Conservation (phyloP, 805 yeast genomes). For the Brettanomyces nanus region DNA sequence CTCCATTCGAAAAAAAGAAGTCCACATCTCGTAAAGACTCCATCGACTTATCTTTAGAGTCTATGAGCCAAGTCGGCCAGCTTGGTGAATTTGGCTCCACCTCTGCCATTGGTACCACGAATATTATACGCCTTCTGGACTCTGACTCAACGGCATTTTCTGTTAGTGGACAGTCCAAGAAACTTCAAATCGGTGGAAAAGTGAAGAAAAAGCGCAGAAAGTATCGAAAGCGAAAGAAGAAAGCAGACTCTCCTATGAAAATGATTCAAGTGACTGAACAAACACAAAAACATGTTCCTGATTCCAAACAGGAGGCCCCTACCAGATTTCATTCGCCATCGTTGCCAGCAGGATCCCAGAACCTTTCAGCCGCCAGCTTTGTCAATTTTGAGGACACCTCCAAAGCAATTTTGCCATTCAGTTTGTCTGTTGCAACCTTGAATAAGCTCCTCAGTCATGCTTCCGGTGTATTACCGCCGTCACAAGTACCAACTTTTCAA, state of each 20-base stretch:
- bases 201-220: not conserved
- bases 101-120: no score
- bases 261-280: not conserved
- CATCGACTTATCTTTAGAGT: no score
- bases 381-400: not conserved
- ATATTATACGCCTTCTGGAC: no score
- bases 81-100: no score
- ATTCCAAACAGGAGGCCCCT: no score
- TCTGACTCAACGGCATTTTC: not conserved
- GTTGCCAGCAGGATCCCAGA: no score
- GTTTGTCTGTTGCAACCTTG: slow-evolving; percentile 1
- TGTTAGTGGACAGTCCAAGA: not conserved
- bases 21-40: not conserved
- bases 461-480: no score
- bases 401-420: slow-evolving; percentile 3
- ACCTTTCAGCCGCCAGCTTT: no score
- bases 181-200: not conserved
- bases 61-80: no score
- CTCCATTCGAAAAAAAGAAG: slow-evolving; percentile 40
- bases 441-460: slow-evolving; percentile 3
- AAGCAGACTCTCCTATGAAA: not conserved
- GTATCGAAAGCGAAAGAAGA: not conserved
- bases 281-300: no score
- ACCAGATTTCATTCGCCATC: no score
- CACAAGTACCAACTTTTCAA: no score